A percentile compares a stretch with the other conserved stretches of the same genome.
phyloP scores from a whole-genome alignment of 306 rosid species.

The Betula pendula region DNA sequence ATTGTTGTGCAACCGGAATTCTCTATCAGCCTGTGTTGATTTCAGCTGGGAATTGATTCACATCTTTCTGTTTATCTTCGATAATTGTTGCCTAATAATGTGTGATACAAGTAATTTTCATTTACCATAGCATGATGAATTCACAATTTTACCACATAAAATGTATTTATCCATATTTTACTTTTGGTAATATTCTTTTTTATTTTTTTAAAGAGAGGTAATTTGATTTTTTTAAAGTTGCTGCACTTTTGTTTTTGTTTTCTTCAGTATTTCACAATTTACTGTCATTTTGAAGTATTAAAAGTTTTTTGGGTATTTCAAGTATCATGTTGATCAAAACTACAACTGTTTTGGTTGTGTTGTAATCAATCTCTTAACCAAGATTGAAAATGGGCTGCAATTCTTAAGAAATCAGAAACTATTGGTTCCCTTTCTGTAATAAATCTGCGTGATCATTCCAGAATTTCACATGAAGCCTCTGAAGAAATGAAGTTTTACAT shows the following conservation, averaged over 20 bases:
- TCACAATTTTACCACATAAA: not conserved
- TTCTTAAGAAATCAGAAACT: not conserved
- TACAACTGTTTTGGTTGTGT: not conserved
- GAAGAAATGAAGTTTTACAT: not conserved
- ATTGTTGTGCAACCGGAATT: not conserved
- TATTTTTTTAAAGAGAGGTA: not conserved
- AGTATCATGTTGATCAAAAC: not conserved
- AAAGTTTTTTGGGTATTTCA: not conserved
- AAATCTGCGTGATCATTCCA: not conserved
- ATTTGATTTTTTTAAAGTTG: not conserved
- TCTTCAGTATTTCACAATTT: too few relatives aligned
- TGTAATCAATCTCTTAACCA: not conserved
- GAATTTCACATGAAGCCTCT: not conserved
- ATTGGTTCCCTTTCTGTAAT: not conserved
- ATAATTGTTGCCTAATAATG: not conserved
- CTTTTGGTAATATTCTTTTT: not conserved
- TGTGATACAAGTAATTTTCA: not conserved
- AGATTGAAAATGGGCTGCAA: not conserved
- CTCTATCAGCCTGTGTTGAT: not conserved
- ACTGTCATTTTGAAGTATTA: too few relatives aligned
- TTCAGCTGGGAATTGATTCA: slow-evolving; percentile 12
- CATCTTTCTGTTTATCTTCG: not conserved
- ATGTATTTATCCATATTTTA: not conserved
- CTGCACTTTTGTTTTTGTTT: too few relatives aligned
- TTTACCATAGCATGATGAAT: not conserved